Evolutionary conservation across 306 rosid genomes (phyloP), one percentile per base, ranked within the genome.

Genomic region (Quercus mongolica): DNA sequence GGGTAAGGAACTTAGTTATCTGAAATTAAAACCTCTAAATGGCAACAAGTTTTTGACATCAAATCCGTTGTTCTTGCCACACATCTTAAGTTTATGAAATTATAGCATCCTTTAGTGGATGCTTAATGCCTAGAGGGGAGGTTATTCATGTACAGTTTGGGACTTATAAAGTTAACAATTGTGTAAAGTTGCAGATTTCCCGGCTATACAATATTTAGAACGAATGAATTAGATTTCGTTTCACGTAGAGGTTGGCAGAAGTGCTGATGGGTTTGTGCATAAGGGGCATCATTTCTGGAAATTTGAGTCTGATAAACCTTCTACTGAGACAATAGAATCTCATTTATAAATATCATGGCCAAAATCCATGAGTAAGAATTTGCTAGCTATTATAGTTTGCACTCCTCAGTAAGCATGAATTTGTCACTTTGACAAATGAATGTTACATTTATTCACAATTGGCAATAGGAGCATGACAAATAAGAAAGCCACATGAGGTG

Each of bases 381-480:
- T 51, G 73, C 62, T 79, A 73, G 12, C 54, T 41, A 55, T 41
- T 73, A 74, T 14, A 18, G 79, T 57, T 83, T 55, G 76, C 75
- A 74, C 70, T 77, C 46, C 15, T 35, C 69, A 6, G 26, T 77
- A 68, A 76, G 28, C 54, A 78, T 41, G 23, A 56, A 57, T 14
- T 20, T 83, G 63, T 71, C 63, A 59, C 63, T 71, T 64, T 10
- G 79, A 21, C 69, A 73, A 72, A 82, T 76, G 75, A 79, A 59
- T 84, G 71, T 69, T 73, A 83, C 81, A 80, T 70, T 75, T 73
- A 41, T 79, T 69, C 80, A 65, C 70, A 76, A 65, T 77, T 76
- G 68, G 59, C 75, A 74, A 71, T 75, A 62, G 67, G 78, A 49
- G 59, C 26, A 67, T 35, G 70, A 35, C 12, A 20, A 79, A 76